phyloP scores from a whole-genome alignment of 306 rosid species.

The Glycine tomentella region DNA sequence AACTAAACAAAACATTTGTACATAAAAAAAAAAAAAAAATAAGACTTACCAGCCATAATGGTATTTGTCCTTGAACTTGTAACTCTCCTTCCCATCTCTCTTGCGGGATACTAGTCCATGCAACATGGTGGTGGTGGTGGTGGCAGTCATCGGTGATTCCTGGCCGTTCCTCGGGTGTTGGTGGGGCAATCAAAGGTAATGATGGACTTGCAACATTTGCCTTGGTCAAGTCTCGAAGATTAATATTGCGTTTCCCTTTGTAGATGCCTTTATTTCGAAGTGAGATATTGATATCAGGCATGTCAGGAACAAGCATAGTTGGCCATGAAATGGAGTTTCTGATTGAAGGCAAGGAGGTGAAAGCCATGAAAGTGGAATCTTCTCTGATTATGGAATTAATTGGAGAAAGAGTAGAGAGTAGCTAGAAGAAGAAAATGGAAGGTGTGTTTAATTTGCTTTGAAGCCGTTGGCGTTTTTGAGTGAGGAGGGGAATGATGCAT shows the following conservation, averaged over 20 bases:
- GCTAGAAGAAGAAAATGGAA: not conserved
- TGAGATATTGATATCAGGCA: not conserved
- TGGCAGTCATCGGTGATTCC: conserved; percentile 19
- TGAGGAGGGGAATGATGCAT: conserved; percentile 43
- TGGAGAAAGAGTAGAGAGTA: no score
- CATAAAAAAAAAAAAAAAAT: no score
- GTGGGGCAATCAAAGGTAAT: conserved; percentile 41
- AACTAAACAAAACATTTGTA: no score
- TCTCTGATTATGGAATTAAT: no score
- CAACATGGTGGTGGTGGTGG: conserved; percentile 74
- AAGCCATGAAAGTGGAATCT: conserved; percentile 54
- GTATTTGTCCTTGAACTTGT: conserved; percentile 75
- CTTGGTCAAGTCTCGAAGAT: conserved; percentile 44
- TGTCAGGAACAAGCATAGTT: conserved; percentile 39
- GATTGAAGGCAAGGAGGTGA: conserved; percentile 41
- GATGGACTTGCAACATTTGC: conserved; percentile 64
- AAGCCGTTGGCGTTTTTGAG: not conserved
- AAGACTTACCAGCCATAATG: conserved; percentile 78
- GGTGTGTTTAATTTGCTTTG: not conserved
- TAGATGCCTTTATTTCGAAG: not conserved
- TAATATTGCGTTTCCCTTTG: conserved; percentile 10
- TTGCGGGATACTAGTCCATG: conserved; percentile 91
- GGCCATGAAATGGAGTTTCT: conserved; percentile 46
- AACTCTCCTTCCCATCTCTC: conserved; percentile 96
- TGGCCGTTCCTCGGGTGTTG: conserved; percentile 33